These are phyloP conservation scores for Penicillium sp. DNA, from an alignment of 2,329 filamentous ascomycete genomes.

Conservation along the genomic window DNA sequence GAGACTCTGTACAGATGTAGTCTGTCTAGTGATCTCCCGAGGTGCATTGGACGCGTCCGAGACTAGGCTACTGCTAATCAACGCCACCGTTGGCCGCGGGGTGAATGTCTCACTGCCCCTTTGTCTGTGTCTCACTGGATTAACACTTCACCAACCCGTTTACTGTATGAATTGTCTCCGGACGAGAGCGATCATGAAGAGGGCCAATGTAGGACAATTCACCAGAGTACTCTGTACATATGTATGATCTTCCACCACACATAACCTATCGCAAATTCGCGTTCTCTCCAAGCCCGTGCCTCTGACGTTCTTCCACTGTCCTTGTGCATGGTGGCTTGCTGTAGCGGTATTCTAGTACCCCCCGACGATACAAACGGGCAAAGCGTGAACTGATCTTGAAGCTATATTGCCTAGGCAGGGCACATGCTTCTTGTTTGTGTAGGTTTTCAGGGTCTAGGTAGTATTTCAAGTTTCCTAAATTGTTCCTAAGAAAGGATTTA, in stretches of 20 bases:
- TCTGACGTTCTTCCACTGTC: conserved; percentile 4
- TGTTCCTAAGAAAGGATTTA: background rate
- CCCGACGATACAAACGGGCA: conserved; percentile 3
- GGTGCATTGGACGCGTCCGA: conserved; percentile 9
- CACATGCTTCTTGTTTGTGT: conserved; percentile 4
- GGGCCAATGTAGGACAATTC: background rate
- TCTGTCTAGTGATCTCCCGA: background rate
- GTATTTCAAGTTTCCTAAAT: background rate
- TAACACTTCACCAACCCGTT: background rate
- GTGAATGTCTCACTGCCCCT: conserved; percentile 15
- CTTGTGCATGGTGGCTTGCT: conserved; percentile 16
- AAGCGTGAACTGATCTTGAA: background rate
- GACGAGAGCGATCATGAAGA: background rate
- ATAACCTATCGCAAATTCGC: background rate
- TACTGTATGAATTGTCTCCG: background rate
- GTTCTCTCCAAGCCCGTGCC: background rate
- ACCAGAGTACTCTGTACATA: background rate
- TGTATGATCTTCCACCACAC: background rate
- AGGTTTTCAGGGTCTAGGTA: background rate
- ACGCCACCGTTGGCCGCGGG: conserved; percentile 2
- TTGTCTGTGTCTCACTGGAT: conserved; percentile 1
- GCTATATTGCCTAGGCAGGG: background rate
- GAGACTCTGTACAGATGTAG: too few relatives aligned
- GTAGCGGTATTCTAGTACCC: background rate
- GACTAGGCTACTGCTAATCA: conserved; percentile 5